Base-by-base conservation (phyloP, 148 eudicot species). In the Nepenthes gracilis region DNA sequence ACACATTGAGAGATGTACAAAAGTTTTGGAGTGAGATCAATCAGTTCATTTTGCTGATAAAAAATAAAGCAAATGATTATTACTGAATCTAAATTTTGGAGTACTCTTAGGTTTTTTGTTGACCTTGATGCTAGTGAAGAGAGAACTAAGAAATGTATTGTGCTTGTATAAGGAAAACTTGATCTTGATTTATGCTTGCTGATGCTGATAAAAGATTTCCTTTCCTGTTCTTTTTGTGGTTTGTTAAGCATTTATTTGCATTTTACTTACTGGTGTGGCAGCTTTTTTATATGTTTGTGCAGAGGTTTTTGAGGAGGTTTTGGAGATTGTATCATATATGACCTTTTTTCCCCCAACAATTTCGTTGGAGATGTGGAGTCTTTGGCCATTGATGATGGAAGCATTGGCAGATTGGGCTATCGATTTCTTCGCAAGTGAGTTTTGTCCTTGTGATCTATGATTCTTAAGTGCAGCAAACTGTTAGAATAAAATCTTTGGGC, bases 291-390 rank as follows among this genome's bases (percentile, higher is more conserved):
- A 6, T 49, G 53, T 63, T 53, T 55, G 36, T 74, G 70, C 88
- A 94, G 99, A 94, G 92, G 95, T 94, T 43, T 94, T 84, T 78
- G 99, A 94, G 76, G 99, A 94, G 72, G 92, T 94, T 51, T 67
- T 94, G 79, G 99, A 94, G 78, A 94, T 94, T 58, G 97, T 84
- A 37, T 94, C 99, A 48, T 94, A 94, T 63, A 89, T 94, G 97
- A 94, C 99, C 2, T 94, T 89, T 68, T 89, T 82, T 67, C 86
- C 97, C 34, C 99, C 99, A 7, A 76, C 87, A 4, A 84, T 94
- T 67, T 94, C 99, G 55, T 56, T 85, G 83, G 95, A 89, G 36
- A 86, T 94, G 99, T 94, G 99, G 99, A 86, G 84, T 66, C 95
- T 94, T 35, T 94, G 99, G 99, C 99, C 99, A 47, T 78, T 89